Conservation (phyloP, 192 early-diverging fungal species). For the Kickxella alabastrina region DNA sequence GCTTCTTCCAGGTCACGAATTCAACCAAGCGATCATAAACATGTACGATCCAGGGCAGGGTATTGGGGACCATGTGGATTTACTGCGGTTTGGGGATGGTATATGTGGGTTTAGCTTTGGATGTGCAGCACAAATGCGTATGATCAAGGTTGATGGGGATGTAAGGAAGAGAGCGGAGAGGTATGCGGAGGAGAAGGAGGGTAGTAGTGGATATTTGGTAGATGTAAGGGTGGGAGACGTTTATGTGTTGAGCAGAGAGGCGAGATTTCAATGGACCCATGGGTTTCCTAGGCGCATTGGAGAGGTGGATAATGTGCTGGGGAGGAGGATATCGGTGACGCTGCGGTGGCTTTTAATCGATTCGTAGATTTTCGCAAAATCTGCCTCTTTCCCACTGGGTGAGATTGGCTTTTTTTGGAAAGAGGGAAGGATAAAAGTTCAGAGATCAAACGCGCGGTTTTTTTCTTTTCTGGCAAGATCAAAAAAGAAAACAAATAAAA, state of each 20-base stretch:
- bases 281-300: constrained; percentile 37
- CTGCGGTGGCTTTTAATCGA: constrained; percentile 20
- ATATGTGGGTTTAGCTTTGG: constrained; percentile 50
- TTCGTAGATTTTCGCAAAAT: not conserved
- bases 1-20: constrained; percentile 7
- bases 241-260: constrained; percentile 48
- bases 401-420: no score
- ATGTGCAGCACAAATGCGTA: constrained; percentile 39
- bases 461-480: not conserved
- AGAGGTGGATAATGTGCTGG: constrained; percentile 8
- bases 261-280: constrained; percentile 55
- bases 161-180: constrained; percentile 3
- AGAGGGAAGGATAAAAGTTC: not conserved
- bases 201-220: not conserved
- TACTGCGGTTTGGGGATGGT: constrained; percentile 55
- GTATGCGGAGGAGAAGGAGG: constrained; percentile 9
- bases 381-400: not conserved
- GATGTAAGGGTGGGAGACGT: constrained; percentile 45
- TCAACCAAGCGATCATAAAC: constrained; percentile 56
- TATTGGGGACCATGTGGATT: constrained; percentile 53
- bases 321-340: constrained; percentile 33
- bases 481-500: constrained; percentile 4
- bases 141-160: constrained; percentile 9
- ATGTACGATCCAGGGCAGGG: constrained; percentile 53
- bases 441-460: not conserved